Conservation (phyloP, 192 early-diverging fungal genomes). For the Coemansia sp. region DNA sequence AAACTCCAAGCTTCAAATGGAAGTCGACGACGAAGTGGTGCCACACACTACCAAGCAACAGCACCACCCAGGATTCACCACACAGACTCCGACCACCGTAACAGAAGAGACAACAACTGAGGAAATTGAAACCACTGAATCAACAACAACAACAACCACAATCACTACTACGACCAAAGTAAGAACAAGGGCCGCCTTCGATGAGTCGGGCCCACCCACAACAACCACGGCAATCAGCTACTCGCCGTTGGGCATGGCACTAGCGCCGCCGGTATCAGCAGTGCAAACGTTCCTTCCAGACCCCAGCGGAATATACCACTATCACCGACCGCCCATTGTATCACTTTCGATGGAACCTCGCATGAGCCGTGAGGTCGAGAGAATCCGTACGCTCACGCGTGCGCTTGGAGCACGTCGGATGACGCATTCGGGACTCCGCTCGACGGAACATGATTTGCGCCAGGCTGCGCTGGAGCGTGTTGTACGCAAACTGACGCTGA, state of each 20-base stretch:
- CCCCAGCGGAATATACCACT: conserved; percentile 33
- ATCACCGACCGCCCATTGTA: conserved; percentile 27
- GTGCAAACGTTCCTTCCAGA: conserved; percentile 36
- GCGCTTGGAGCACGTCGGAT: conserved; percentile 6
- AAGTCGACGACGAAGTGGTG: conserved; percentile 20
- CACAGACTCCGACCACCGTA: not conserved
- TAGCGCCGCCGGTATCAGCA: conserved; percentile 4
- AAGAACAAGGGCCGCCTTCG: conserved; percentile 2
- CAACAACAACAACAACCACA: not conserved
- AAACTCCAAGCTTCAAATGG: not conserved
- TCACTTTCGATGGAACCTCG: not conserved
- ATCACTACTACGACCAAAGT: conserved; percentile 8
- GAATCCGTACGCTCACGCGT: conserved; percentile 9
- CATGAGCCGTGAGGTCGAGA: not conserved
- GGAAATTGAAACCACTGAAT: not conserved
- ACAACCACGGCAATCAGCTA: conserved; percentile 9
- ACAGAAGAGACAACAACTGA: not conserved
- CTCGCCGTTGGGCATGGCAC: conserved; percentile 34
- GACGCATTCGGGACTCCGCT: conserved; percentile 11
- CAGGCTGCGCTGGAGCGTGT: conserved; percentile 10
- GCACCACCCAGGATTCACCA: not conserved
- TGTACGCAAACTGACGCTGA: conserved; percentile 1
- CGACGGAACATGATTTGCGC: conserved; percentile 12
- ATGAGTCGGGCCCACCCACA: not conserved
- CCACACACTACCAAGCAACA: not conserved